Percentiles rank a stretch among this genome's conserved stretches.
Evolutionary conservation across 768 basidiomycete species (phyloP).

Genomic region (Coprinellus micaceus): DNA sequence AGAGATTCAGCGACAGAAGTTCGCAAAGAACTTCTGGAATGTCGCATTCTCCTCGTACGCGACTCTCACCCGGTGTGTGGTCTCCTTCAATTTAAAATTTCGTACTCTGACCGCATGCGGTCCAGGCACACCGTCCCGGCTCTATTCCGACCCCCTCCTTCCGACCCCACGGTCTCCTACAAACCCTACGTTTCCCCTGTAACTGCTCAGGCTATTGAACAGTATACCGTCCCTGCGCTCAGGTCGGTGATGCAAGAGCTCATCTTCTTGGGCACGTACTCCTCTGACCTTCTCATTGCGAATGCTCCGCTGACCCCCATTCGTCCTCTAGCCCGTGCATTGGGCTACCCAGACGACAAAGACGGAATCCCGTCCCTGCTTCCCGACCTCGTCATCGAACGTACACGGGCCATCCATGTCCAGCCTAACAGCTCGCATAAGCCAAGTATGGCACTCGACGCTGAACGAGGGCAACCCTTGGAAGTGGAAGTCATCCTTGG

Average conservation of each 20-base stretch:
- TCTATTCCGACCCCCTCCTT: constrained; percentile 44
- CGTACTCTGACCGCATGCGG: not conserved
- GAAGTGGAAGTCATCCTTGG: constrained; percentile 69
- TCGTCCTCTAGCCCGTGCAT: constrained; percentile 31
- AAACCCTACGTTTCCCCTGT: constrained; percentile 24
- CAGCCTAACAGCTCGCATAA: constrained; percentile 42
- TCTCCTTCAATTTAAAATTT: not conserved
- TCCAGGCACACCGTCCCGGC: constrained; percentile 43
- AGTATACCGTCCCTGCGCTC: constrained; percentile 33
- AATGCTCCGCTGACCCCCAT: not conserved
- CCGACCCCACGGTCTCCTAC: constrained; percentile 34
- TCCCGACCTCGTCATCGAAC: constrained; percentile 35
- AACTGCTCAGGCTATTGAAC: constrained; percentile 29
- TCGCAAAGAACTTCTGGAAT: constrained; percentile 64
- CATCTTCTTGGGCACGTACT: constrained; percentile 26
- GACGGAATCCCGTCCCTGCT: constrained; percentile 46
- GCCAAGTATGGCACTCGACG: constrained; percentile 64
- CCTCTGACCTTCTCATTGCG: not conserved
- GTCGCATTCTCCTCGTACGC: constrained; percentile 50
- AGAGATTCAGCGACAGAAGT: constrained; percentile 63
- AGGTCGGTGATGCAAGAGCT: constrained; percentile 40
- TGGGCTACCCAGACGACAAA: constrained; percentile 45
- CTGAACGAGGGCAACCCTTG: constrained; percentile 49
- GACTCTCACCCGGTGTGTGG: constrained; percentile 42
- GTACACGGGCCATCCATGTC: constrained; percentile 36